Base-by-base conservation (phyloP, 176 grass and related monocot species). In the Thinopyrum elongatum region DNA sequence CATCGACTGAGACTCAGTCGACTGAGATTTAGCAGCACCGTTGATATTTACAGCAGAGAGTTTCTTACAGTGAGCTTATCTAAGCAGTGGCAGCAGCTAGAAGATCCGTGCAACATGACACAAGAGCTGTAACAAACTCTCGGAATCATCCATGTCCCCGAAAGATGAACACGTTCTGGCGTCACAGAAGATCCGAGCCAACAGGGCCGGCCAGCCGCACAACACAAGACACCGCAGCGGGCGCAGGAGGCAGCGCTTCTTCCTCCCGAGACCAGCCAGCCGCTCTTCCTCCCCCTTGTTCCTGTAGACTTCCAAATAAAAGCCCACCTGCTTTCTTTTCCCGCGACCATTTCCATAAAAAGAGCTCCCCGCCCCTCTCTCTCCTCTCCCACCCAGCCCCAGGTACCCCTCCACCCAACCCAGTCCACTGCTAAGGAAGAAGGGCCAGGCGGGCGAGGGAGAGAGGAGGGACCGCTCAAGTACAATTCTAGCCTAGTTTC, bases 301-400 rank as follows among this genome's bases (percentile, higher is more conserved):
- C 27, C 76, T 91, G 85, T 81, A 81, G 76, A 80, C 49, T 75
- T 39, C 85, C 89, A 70, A 91, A 88, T 91, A 81, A 88, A 81
- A 88, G 51, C 82, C 61, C 85, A 64, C 85, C 81, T 65, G 81
- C 63, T 84, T 84, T 91, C 61, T 77, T 91, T 91, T 88, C 85
- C 77, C 86, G 82, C 86, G 90, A 85, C 86, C 74, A 91, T 88
- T 88, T 81, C 90, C 86, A 91, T 88, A 91, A 82, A 88, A 85
- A 86, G 86, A 91, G 81, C 85, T 81, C 67, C 60, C 49, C 12
- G 67, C 10, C 76, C 13, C 13, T 55, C 74, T 39, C 83, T 49
- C 73, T 76, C 33, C 75, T 21, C 80, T 76, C 59, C 71, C n/a
- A 8, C 15, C 57, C 65, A 49, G 46, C 79, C 65, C 80, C 82